Evolutionary conservation across 2,329 filamentous ascomycete genomes (phyloP), one percentile per base, ranked within the genome.

Genomic region (Epichloe coenophiala): DNA sequence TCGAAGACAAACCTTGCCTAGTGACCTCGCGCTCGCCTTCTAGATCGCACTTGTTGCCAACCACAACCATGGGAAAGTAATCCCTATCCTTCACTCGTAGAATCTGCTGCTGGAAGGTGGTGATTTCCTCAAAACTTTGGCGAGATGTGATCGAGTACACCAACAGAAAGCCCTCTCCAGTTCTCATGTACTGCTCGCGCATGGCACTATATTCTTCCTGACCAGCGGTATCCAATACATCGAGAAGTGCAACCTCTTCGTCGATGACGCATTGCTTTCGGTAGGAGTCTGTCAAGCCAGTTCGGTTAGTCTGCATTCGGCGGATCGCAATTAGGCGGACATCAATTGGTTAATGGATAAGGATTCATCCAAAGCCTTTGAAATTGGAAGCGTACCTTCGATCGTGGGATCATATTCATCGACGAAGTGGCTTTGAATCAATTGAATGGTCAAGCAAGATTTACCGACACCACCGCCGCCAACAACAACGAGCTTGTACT

Each of bases 171-270:
- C 93, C 93, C 72, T 98, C 93, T 66, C 93, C 93, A 23, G 91
- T 97, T 63, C 93, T 84, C 91, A 98, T 98, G 78, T 97, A 98
- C 73, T 97, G 93, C 75, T 98, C 93, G 66, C 93, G 81, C 93
- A 98, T 97, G 49, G 93, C 93, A 51, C 90, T 95, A 76, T 97
- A 98, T 74, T 98, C 93, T 72, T 98, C 93, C 71, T 98, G 93
- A 54, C 93, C 93, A 56, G 93, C 93, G 50, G 93, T 98, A 71
- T 98, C 93, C 67, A 97, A 84, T 56, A 98, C 93, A 70, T 98
- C 93, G 69, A 98, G 85, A 54, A 98, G 80, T 48, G 93, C 93
- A 59, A 96, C 89, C 72, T 98, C 93, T 61, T 97, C 93, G 67
- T 98, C 93, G 68, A 98, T 95, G 61, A 95, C 84, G 69, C 93